Conservation (phyloP, 176 grass and related monocot species). For the Ensete glaucum region DNA sequence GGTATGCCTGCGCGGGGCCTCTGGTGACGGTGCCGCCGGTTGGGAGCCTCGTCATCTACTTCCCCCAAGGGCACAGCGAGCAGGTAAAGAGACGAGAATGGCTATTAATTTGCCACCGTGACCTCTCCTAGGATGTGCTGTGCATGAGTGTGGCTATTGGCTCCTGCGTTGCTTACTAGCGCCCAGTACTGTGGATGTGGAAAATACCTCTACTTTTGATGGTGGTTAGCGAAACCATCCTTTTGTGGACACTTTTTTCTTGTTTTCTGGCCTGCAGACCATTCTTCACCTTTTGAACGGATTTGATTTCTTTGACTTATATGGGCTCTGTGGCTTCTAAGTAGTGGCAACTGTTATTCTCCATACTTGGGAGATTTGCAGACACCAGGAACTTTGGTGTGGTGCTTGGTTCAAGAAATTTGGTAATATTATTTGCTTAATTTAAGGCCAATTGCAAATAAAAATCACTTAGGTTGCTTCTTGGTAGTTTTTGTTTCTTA, state of each 20-base stretch:
- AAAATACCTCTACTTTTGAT: neutral
- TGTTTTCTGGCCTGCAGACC: conserved; percentile 5
- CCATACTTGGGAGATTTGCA: neutral
- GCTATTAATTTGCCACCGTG: neutral
- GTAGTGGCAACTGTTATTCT: neutral
- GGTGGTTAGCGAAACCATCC: neutral
- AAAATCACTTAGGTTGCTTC: neutral
- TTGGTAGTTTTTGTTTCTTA: neutral
- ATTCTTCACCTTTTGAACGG: neutral
- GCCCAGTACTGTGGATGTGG: neutral
- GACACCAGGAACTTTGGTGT: neutral
- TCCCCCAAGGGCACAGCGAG: conserved; percentile 96
- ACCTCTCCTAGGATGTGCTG: neutral
- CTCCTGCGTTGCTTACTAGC: neutral
- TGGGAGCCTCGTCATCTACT: conserved; percentile 98
- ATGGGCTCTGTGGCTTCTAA: neutral
- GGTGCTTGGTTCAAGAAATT: neutral
- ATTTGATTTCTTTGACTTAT: neutral
- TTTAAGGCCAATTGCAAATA: neutral
- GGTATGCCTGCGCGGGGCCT: conserved; percentile 94
- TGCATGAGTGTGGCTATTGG: neutral
- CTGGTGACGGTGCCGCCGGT: conserved; percentile 89
- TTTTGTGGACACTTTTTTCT: neutral
- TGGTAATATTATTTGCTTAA: neutral
- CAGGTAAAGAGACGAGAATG: conserved; percentile 38